Conservation (phyloP, 805 yeast genomes). For the Candida adriatica region DNA sequence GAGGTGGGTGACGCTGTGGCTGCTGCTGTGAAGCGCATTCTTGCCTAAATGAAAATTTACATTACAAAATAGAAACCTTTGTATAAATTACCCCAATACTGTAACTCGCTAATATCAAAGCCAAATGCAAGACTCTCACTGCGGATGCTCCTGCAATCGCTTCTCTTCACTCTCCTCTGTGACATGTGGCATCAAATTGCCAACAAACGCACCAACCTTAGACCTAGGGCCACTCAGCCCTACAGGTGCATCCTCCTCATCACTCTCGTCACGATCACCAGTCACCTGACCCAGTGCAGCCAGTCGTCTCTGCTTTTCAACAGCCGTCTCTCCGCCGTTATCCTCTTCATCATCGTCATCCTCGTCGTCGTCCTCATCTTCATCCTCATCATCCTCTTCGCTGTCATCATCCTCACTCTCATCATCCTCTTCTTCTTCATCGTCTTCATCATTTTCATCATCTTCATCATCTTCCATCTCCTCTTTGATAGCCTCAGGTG, state of each 20-base stretch:
- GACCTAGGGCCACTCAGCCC: conserved; percentile 1
- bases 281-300: conserved; percentile 15
- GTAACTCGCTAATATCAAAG: neutral
- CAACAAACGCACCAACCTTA: conserved; percentile 5
- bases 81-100: neutral
- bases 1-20: conserved; percentile 96
- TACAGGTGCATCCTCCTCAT: conserved; percentile 29
- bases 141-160: no score
- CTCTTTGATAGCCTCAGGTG: conserved; percentile 1
- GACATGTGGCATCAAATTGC: conserved; percentile 4
- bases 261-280: conserved; percentile 21
- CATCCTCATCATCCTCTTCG: conserved; percentile 13
- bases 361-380: conserved; percentile 20
- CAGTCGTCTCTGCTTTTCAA: conserved; percentile 18
- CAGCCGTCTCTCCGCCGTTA: conserved; percentile 18
- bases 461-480: neutral
- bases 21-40: conserved; percentile 53
- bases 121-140: no score
- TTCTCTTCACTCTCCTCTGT: conserved; percentile 23
- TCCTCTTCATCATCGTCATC: conserved; percentile 16
- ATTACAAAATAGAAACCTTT: neutral
- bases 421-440: conserved; percentile 4
- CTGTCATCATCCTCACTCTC: conserved; percentile 2
- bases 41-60: conserved; percentile 24
- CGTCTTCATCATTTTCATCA: conserved; percentile 2